Evolutionary conservation across 148 eudicot species (phyloP), one percentile per base, ranked within the genome.

Genomic region (Polygonum aviculare): DNA sequence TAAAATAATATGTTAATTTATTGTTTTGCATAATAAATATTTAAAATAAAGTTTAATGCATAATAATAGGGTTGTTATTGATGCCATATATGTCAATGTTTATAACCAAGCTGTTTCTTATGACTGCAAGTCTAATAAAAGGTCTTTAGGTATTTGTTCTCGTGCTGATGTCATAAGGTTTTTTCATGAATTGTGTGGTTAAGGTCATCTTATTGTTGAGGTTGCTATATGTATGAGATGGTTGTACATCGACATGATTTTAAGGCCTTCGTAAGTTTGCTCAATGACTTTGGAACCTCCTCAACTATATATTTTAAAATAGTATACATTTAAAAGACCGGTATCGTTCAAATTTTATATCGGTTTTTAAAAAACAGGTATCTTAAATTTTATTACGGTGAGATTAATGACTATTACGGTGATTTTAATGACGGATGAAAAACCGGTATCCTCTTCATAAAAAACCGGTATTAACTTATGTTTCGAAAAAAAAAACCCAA

Each of bases 171-270:
- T 18, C 57, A 8, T 22, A 19, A 26, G 26, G 31, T 9, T 75
- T 50, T 38, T 41, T 74, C 33, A 72, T 35, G 62, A 74, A 31
- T 54, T 4, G 38, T 71, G 50, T 48, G 50, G 63, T 76, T 83
- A 73, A 78, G 47, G 36, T 73, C 73, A 8, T 79, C 57, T 54
- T 75, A 6, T 73, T 76, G 67, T 75, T 85, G 79, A 76, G 36
- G 99, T 71, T 95, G 99, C 85, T 95, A 97, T 78, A 86, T 90
- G 85, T 95, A 95, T 76, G 99, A 95, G 85, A 95, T 95, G 94
- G 94, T 96, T 33, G 97, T 97, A 81, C 97, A 95, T 84, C 94
- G 97, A 5, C 94, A 96, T 59, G 99, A 97, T 47, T 95, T 92
- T 74, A 95, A 92, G 84, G 99, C 99, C 73, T 95, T 95, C 86